Evolutionary conservation across 345 rosid species (phyloP).

Genomic region (Pistacia integerrima): DNA sequence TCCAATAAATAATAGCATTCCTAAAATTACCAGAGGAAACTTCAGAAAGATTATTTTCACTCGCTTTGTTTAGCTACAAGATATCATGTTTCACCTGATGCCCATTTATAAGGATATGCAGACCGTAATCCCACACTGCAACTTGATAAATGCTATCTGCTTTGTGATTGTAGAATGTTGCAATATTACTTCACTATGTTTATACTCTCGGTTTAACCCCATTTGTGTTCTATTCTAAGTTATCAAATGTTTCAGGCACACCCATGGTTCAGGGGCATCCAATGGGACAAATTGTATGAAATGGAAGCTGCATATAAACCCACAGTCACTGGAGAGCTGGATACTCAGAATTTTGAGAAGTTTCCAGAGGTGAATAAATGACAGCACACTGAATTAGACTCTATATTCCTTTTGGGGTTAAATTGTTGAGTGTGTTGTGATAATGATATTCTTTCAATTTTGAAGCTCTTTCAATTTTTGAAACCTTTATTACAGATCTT

Average conservation of each 20-base stretch:
- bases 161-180: not conserved
- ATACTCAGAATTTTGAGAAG: slow-evolving; percentile 97
- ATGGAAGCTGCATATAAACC: slow-evolving; percentile 88
- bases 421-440: too few relatives aligned
- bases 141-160: slow-evolving; percentile 7
- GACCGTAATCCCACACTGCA: not conserved
- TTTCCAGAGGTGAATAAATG: slow-evolving; percentile 84
- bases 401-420: not conserved
- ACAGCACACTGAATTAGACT: not conserved
- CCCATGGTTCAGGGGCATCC: slow-evolving; percentile 73
- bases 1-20: slow-evolving; percentile 1
- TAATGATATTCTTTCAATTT: not conserved
- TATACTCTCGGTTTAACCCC: slow-evolving; percentile 15
- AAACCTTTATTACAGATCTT: not conserved
- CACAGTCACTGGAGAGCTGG: slow-evolving; percentile 81
- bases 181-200: not conserved
- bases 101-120: not conserved
- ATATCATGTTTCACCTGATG: not conserved
- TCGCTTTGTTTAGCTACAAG: not conserved
- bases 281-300: slow-evolving; percentile 89
- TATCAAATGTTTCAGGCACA: slow-evolving; percentile 56
- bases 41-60: slow-evolving; percentile 1
- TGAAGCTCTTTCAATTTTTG: not conserved
- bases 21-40: not conserved
- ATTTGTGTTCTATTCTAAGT: slow-evolving; percentile 20